Evolutionary conservation across 2,329 filamentous ascomycete genomes (phyloP).

Genomic region (Aspergillus arachidicola): DNA sequence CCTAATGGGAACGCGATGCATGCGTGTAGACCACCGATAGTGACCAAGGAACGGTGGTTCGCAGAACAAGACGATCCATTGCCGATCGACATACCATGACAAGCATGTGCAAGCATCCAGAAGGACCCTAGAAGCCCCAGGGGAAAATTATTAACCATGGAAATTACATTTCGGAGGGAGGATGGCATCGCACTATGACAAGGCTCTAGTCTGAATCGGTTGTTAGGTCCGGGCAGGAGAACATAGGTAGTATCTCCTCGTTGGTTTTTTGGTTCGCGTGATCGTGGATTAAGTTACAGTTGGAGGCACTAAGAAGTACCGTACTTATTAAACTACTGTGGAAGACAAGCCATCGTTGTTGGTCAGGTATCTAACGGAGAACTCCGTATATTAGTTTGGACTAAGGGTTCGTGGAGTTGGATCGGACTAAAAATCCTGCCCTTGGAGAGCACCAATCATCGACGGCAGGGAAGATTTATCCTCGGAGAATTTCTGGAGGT

Average conservation of each 20-base stretch:
- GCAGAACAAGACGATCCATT: neutral
- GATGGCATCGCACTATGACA: neutral
- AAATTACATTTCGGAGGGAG: neutral
- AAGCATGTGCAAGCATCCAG: neutral
- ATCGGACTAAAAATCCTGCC: neutral
- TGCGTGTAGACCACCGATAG: neutral
- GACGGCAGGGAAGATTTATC: neutral
- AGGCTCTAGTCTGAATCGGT: neutral
- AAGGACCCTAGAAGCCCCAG: neutral
- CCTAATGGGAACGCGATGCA: neutral
- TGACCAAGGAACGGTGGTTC: neutral
- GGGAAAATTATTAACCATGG: neutral
- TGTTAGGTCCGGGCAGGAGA: neutral
- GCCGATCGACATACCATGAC: slow-evolving; percentile 1
- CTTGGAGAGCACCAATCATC: neutral
- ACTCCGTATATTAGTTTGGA: neutral
- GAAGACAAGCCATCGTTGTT: neutral
- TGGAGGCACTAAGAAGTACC: neutral
- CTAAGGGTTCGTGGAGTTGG: neutral
- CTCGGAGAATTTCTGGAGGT: neutral
- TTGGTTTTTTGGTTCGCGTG: neutral
- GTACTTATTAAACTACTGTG: neutral
- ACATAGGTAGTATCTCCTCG: neutral
- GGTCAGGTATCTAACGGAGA: neutral
- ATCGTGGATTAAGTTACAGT: neutral